Base-by-base conservation (phyloP, 1,284 basidiomycete species). In the Cutaneotrichosporon sp. region DNA sequence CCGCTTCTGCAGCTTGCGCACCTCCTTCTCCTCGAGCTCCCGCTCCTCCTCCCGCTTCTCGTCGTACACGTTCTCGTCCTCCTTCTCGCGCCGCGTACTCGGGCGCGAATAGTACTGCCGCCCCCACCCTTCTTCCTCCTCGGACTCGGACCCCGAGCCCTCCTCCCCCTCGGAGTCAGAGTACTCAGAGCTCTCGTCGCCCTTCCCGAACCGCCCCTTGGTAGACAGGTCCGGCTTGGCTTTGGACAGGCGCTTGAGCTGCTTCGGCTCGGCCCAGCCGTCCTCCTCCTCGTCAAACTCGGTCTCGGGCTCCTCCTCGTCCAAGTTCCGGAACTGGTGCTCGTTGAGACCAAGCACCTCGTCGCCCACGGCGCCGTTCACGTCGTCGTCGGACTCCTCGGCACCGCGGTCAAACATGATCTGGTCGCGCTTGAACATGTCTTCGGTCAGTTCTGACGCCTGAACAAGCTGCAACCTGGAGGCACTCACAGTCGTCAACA, bases 71-170 rank as follows among this genome's bases (percentile, higher is more conserved):
- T 54, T 59, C 38, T 65, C 65, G 51, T 46, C 46, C 55, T 66
- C 67, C 52, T 60, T 60, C 57, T 60, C 64, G 6, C 67, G 56
- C 22, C 67, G 66, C n/a, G 75, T 79, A 22, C 74, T 76, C 14
- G 80, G 80, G 22, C 72, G 70, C n/a, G 91, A 86, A 77, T 95
- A 94, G 77, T 94, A 95, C 22, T 87, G 86, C 64, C 82, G 82
- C 3, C 92, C 92, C 92, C 92, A 95, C 1, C 84, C 85, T 76
- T 91, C 89, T 66, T n/a, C n/a, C n/a, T 80, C 78, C 25, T 84
- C 83, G 31, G 85, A 82, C 16, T 61, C 66, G 20, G 66, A 65
- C 1, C 58, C 70, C 14, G 64, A 67, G 5, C 58, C 67, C 13
- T 69, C 71, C 5, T 64, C 66, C 29, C 59, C 72, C 1, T 83